These are phyloP conservation scores for Gracilariopsis chorda DNA, from an alignment of 23 red algal genomes.

Conservation along the genomic window DNA sequence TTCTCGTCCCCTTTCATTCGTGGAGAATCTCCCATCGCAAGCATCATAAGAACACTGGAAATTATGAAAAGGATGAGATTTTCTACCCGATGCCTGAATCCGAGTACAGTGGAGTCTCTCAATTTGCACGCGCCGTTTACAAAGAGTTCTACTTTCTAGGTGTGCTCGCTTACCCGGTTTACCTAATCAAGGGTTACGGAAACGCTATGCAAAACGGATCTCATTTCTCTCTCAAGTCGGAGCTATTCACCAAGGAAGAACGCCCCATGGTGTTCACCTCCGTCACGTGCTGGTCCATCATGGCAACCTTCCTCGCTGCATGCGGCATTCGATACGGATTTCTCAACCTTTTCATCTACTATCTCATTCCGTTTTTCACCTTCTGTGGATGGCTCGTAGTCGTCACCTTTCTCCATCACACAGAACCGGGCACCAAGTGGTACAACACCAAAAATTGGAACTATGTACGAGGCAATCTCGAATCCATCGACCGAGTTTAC, in stretches of 20 bases:
- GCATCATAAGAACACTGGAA: constrained; percentile 81
- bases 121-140: constrained; percentile 36
- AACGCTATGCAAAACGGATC: constrained; percentile 63
- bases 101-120: constrained; percentile 48
- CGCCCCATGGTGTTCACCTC: constrained; percentile 23
- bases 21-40: constrained; percentile 82
- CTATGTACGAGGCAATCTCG: constrained; percentile 66
- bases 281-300: constrained; percentile 17
- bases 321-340: neutral
- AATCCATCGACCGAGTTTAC: constrained; percentile 61
- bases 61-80: constrained; percentile 81
- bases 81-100: constrained; percentile 68
- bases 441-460: constrained; percentile 64
- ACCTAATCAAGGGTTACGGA: constrained; percentile 62
- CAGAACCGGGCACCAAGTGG: constrained; percentile 60
- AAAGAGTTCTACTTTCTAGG: constrained; percentile 28
- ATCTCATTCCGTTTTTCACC: constrained; percentile 58
- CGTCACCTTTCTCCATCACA: constrained; percentile 89
- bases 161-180: constrained; percentile 72
- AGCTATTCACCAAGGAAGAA: constrained; percentile 72
- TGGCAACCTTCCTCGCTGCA: constrained; percentile 22
- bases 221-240: constrained; percentile 57
- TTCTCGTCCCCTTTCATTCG: constrained; percentile 80
- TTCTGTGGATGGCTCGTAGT: constrained; percentile 66
- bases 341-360: constrained; percentile 7